phyloP scores from a whole-genome alignment of 176 grass and related monocot species.

The Carex myosuroides region DNA sequence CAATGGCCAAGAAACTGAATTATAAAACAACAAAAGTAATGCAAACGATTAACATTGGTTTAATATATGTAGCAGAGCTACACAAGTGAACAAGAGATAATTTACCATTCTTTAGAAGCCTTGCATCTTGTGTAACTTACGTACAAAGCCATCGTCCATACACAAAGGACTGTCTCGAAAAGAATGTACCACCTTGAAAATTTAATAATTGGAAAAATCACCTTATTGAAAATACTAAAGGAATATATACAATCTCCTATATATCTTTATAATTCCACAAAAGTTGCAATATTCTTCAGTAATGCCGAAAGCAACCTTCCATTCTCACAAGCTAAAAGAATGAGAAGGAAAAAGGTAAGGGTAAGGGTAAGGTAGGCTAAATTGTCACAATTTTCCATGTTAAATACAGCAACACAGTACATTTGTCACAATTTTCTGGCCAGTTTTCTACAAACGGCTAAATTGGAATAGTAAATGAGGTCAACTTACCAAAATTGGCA shows the following conservation, averaged over 20 bases:
- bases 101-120: conserved; percentile 34
- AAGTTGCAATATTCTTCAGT: not conserved
- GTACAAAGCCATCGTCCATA: conserved; percentile 32
- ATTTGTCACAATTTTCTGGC: not conserved
- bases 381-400: conserved; percentile 8
- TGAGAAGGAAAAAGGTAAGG: not conserved
- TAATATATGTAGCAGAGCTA: not conserved
- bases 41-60: not conserved
- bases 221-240: not conserved
- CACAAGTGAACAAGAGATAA: not conserved
- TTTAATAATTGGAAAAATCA: not conserved
- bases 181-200: conserved; percentile 41
- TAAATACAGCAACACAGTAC: not conserved
- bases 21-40: not conserved
- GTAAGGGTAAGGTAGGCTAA: not conserved
- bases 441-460: not conserved
- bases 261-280: conserved; percentile 5
- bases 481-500: conserved; percentile 38
- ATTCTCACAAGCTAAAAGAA: not conserved
- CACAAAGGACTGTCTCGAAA: conserved; percentile 29
- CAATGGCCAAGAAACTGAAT: conserved; percentile 3
- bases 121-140: conserved; percentile 24
- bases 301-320: not conserved
- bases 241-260: not conserved
- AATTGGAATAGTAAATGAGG: not conserved